Base-by-base conservation (phyloP, 257 asterid genomes). In the Gentiana macrophylla region DNA sequence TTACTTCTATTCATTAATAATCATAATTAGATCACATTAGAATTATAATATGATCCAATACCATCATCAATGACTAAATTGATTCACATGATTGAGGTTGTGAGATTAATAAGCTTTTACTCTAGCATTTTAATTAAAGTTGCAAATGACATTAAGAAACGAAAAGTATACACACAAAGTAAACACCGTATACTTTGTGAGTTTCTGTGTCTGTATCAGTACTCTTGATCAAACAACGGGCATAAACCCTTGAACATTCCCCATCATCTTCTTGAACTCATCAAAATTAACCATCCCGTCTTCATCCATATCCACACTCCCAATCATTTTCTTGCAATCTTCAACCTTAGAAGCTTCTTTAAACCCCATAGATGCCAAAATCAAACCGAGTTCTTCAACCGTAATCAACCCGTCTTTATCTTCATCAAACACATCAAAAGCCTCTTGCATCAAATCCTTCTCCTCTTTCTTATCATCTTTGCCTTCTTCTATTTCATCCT, bases 201-300 rank as follows among this genome's bases (percentile, higher is more conserved):
- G 24, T 24, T 24, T 24, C 0, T 24, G 24, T 24, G 24, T 24
- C 24, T 24, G 24, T 24, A 24, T 24, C 24, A 24, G 24, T 24
- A 24, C 24, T 24, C 24, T 24, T 24, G 24, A 24, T 75, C 71
- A 82, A 12, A 78, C 73, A 67, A 80, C 47, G 8, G 76, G 63
- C 50, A 82, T 62, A 6, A 79, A 62, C 50, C 67, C 72, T 10
- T 75, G 77, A 4, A 91, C 91, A 62, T 56, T 34, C 61, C 45
- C 79, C 95, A 85, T 88, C 97, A 88, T 88, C 64, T 7, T 63
- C 71, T 81, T 82, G 65, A 88, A 88, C 70, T 85, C 94, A 49
- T 81, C 84, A 66, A 82, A 80, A 45, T 77, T 77, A 2, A 84
- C 94, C 96, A 78, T 87, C 1, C 95, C 95, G 83, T 88, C 97